phyloP scores from a whole-genome alignment of 139 green algal species.

The Desmodesmus armatus region DNA sequence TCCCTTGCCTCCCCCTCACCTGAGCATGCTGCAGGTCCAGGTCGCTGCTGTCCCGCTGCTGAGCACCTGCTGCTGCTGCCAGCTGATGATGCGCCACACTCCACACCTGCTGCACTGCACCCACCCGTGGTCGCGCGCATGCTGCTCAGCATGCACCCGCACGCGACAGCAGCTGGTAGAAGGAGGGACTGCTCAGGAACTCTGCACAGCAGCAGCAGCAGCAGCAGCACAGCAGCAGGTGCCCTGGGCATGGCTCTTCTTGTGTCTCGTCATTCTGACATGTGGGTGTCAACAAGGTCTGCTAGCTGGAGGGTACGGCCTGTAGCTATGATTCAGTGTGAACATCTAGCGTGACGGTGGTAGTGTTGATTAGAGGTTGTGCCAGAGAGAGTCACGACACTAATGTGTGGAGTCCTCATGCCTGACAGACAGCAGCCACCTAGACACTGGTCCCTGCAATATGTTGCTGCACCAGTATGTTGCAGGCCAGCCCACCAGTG shows the following conservation, averaged over 20 bases:
- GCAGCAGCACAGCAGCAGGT: too few species aligned
- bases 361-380: too few species aligned
- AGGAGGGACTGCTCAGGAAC: constrained; percentile 56
- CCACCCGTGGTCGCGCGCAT: constrained; percentile 78
- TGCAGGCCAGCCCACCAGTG: constrained; percentile 20
- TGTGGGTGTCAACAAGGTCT: too few species aligned
- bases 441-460: neutral
- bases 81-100: constrained; percentile 72
- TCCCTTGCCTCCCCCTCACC: constrained; percentile 31
- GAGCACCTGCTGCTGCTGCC: constrained; percentile 28
- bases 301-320: too few species aligned
- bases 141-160: constrained; percentile 55
- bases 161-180: constrained; percentile 70
- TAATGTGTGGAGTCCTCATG: too few species aligned
- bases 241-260: too few species aligned
- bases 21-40: constrained; percentile 71
- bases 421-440: neutral
- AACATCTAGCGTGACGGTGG: too few species aligned
- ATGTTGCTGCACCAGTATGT: neutral
- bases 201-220: constrained; percentile 21
- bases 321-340: too few species aligned
- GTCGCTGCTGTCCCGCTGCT: constrained; percentile 27
- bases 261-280: too few species aligned
- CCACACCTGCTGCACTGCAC: constrained; percentile 76
- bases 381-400: too few species aligned